Base-by-base conservation (phyloP, 192 early-diverging fungal genomes). In the Chytriomyces sp. region DNA sequence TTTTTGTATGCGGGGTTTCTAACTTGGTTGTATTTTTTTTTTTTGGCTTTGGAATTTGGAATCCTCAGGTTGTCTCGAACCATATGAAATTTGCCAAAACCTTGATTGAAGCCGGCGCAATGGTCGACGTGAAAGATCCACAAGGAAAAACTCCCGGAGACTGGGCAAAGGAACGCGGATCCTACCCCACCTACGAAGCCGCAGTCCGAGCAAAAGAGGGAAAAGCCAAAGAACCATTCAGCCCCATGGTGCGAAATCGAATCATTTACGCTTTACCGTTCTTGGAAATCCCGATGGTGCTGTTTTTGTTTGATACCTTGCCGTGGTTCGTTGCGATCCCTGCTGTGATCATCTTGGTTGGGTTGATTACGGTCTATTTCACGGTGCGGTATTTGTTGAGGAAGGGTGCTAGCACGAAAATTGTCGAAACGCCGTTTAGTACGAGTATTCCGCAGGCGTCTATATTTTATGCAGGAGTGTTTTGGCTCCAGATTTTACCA, bases 381-480 rank as follows among this genome's bases (percentile, higher is more conserved):
- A 85, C 94, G 23, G 76, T 92, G 66, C 82, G 83, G 64, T 86
- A 89, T 64, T 79, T 97, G 18, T 90, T 67, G 72, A n/a, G 24
- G 26, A 77, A 43, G 75, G 88, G 69, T 77, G 79, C 46, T 20
- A 50, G 64, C 3, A 26, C 10, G 20, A 77, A 80, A 45, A 59
- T 97, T 67, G 84, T 88, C 70, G 80, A 86, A 71, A 94, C 94
- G 50, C 97, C 97, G 0, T 95, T 94, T 67, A 87, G 92, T 68
- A 92, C 93, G 1, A 89, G 91, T 59, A 90, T 98, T 73, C 94
- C 94, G 77, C 97, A 98, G 83, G 86, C 94, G 4, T 93, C 93
- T 2, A 86, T 95, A 10, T 86, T 97, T 73, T 93, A 87, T 80
- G 88, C 91, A 6, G 72, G 88, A 18, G 23, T 90, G 20, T 86